These are phyloP conservation scores for Torulaspora franciscae DNA, from an alignment of 805 yeast species.

Conservation along the genomic window DNA sequence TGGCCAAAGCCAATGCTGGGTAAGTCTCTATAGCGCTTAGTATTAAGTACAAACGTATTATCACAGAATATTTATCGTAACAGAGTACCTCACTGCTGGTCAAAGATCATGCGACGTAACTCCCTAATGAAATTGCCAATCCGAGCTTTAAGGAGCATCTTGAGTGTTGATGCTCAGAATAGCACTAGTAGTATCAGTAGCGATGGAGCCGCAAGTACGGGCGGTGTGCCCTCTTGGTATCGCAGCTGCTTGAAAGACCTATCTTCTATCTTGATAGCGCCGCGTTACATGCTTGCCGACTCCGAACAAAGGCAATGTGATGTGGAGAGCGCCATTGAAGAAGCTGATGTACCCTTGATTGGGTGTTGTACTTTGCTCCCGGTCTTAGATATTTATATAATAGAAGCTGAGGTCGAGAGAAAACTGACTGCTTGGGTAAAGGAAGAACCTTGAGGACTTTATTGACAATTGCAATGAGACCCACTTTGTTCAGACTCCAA, in stretches of 20 bases:
- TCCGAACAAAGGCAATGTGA: not conserved
- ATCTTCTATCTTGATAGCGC: constrained; percentile 1
- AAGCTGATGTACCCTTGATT: constrained; percentile 5
- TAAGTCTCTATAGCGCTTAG: too few relatives aligned
- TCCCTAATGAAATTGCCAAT: not conserved
- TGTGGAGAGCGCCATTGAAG: constrained; percentile 1
- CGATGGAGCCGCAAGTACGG: too few relatives aligned
- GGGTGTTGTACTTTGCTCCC: not conserved
- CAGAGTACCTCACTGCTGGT: too few relatives aligned
- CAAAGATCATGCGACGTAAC: too few relatives aligned
- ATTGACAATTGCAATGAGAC: constrained; percentile 4
- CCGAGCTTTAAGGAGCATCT: not conserved
- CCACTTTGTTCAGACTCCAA: constrained; percentile 5
- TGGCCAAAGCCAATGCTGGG: too few relatives aligned
- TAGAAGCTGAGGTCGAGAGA: too few relatives aligned
- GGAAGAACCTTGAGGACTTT: too few relatives aligned
- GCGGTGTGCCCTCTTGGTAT: too few relatives aligned
- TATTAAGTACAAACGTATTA: too few relatives aligned
- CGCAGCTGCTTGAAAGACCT: too few relatives aligned
- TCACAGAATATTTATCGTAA: not conserved
- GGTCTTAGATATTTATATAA: not conserved
- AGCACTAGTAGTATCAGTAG: not conserved
- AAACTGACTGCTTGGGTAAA: too few relatives aligned
- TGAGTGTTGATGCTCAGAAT: not conserved
- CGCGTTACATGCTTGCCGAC: not conserved